These are phyloP conservation scores for Fraxinus pennsylvanica DNA, from an alignment of 257 asterid species.

Conservation along the genomic window DNA sequence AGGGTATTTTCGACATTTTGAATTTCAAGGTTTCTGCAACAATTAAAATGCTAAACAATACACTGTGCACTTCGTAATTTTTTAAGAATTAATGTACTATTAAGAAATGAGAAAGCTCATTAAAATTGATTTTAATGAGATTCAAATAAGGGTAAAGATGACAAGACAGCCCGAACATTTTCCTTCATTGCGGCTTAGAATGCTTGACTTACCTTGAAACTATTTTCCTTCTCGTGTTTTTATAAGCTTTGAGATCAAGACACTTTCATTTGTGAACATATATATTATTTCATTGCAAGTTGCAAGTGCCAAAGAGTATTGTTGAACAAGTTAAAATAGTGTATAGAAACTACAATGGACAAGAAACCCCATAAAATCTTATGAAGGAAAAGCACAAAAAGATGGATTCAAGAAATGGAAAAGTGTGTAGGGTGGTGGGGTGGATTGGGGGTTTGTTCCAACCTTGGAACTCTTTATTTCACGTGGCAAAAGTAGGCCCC, in stretches of 20 bases:
- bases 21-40: too few species aligned
- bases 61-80: too few species aligned
- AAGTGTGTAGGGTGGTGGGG: background rate
- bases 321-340: background rate
- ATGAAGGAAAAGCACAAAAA: background rate
- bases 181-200: background rate
- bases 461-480: background rate
- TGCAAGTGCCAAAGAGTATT: background rate
- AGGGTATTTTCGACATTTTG: too few species aligned
- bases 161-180: too few species aligned
- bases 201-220: background rate
- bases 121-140: too few species aligned
- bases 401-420: background rate
- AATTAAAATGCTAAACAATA: too few species aligned
- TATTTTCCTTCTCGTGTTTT: too few species aligned
- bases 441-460: background rate
- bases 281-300: background rate
- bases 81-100: too few species aligned
- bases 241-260: too few species aligned
- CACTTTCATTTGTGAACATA: too few species aligned
- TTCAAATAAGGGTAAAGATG: background rate
- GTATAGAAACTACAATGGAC: background rate
- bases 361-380: background rate
- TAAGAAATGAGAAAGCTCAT: too few species aligned
- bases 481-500: conserved; percentile 17